Evolutionary conservation across 2,329 filamentous ascomycete species (phyloP).

Genomic region (Aureobasidium sp.): DNA sequence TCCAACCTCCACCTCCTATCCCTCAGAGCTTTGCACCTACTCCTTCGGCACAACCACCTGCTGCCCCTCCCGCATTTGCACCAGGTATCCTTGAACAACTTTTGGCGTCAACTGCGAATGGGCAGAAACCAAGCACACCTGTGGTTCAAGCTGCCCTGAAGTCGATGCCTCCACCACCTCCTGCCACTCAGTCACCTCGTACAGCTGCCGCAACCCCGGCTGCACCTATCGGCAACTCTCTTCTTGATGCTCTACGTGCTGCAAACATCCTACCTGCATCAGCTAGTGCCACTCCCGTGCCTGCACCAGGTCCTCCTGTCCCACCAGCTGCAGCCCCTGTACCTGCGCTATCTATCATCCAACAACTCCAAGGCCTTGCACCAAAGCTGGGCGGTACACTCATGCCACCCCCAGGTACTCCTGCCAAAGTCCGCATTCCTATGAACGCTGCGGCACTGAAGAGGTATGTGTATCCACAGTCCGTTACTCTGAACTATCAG

Average conservation of each 20-base stretch:
- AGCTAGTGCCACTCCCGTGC: constrained; percentile 19
- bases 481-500: constrained; percentile 17
- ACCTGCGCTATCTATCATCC: constrained; percentile 3
- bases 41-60: constrained; percentile 18
- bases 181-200: constrained; percentile 1
- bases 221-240: constrained; percentile 16
- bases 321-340: constrained; percentile 8
- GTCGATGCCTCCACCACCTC: constrained; percentile 20
- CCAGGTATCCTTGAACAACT: constrained; percentile 28
- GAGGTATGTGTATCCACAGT: constrained; percentile 8
- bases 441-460: constrained; percentile 27
- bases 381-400: constrained; percentile 4
- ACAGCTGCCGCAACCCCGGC: constrained; percentile 14
- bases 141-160: constrained; percentile 29
- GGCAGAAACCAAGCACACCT: constrained; percentile 31
- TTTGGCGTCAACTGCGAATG: constrained; percentile 28
- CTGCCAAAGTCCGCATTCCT: constrained; percentile 19
- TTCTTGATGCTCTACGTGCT: constrained; percentile 18
- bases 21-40: constrained; percentile 22
- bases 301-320: constrained; percentile 13
- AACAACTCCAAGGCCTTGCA: constrained; percentile 13
- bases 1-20: constrained; percentile 24
- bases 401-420: constrained; percentile 2
- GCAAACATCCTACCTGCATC: constrained; percentile 22
- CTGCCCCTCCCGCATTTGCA: constrained; percentile 22